A percentile compares a stretch with the other conserved stretches of the same genome.
Conservation (phyloP, 176 grass and related monocot genomes). For the Eleusine coracana region DNA sequence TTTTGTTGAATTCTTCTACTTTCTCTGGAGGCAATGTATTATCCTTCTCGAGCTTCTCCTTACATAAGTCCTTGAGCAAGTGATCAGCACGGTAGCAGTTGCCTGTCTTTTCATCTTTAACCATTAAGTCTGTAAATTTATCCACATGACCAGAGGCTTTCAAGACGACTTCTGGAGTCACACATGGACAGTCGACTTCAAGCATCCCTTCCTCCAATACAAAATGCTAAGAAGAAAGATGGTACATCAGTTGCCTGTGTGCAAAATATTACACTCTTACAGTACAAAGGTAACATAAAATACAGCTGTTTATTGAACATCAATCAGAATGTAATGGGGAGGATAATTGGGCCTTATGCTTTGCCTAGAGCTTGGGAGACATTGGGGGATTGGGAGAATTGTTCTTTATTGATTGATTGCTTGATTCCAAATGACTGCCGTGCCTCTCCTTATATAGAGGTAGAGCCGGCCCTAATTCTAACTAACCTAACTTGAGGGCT, state of each 20-base stretch:
- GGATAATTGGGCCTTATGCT: too few relatives aligned
- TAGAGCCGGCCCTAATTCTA: too few relatives aligned
- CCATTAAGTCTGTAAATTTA: slow-evolving; percentile 94
- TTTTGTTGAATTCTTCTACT: slow-evolving; percentile 53
- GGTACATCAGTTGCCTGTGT: slow-evolving; percentile 4
- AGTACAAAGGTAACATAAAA: not conserved
- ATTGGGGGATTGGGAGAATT: too few relatives aligned
- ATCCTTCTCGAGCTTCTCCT: slow-evolving; percentile 82
- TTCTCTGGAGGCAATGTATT: slow-evolving; percentile 54
- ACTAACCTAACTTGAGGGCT: too few relatives aligned
- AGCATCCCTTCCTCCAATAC: slow-evolving; percentile 91
- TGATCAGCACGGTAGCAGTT: slow-evolving; percentile 91
- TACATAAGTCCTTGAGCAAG: slow-evolving; percentile 91
- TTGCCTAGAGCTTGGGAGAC: too few relatives aligned
- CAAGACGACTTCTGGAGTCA: slow-evolving; percentile 82
- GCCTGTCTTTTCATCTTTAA: slow-evolving; percentile 92
- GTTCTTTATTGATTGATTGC: too few relatives aligned
- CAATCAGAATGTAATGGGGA: too few relatives aligned
- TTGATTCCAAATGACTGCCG: too few relatives aligned
- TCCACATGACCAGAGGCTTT: slow-evolving; percentile 95
- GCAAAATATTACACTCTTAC: slow-evolving; percentile 9
- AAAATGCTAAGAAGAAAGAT: slow-evolving; percentile 66
- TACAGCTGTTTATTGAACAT: not conserved
- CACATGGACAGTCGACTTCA: slow-evolving; percentile 94
- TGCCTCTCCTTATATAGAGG: too few relatives aligned